Evolutionary conservation across 78 protist species (phyloP).

Genomic region (Pigoraptor vietnamica): DNA sequence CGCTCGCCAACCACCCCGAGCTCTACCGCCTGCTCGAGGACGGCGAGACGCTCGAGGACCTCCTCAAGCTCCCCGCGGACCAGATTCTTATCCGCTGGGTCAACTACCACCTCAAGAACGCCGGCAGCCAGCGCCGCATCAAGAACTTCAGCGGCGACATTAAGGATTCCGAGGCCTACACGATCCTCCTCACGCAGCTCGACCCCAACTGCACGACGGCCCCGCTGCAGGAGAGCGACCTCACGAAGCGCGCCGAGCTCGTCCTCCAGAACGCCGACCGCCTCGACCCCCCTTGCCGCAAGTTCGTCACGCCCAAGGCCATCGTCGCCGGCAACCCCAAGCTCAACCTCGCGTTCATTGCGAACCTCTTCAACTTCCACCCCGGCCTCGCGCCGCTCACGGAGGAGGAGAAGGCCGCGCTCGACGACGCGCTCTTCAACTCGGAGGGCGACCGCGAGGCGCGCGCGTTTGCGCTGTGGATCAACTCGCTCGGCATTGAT

Average conservation of each 20-base stretch:
- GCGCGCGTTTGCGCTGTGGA: conserved; percentile 75
- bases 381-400: conserved; percentile 59
- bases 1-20: conserved; percentile 81
- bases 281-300: conserved; percentile 56
- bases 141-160: conserved; percentile 84
- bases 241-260: conserved; percentile 65
- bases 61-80: conserved; percentile 78
- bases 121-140: conserved; percentile 68
- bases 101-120: conserved; percentile 83
- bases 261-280: conserved; percentile 81
- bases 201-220: not conserved
- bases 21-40: conserved; percentile 78
- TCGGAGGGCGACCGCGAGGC: conserved; percentile 82
- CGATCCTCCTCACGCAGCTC: conserved; percentile 79
- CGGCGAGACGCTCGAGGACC: conserved; percentile 83
- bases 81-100: conserved; percentile 88
- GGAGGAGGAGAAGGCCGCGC: conserved; percentile 8
- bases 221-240: conserved; percentile 18
- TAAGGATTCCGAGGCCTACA: conserved; percentile 38
- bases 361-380: conserved; percentile 85
- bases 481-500: conserved; percentile 83
- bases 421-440: not conserved
- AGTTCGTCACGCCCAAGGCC: conserved; percentile 68
- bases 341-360: conserved; percentile 90
- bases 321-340: conserved; percentile 78